phyloP scores from a whole-genome alignment of 2,329 filamentous ascomycete species.

The Colletotrichum lupini region DNA sequence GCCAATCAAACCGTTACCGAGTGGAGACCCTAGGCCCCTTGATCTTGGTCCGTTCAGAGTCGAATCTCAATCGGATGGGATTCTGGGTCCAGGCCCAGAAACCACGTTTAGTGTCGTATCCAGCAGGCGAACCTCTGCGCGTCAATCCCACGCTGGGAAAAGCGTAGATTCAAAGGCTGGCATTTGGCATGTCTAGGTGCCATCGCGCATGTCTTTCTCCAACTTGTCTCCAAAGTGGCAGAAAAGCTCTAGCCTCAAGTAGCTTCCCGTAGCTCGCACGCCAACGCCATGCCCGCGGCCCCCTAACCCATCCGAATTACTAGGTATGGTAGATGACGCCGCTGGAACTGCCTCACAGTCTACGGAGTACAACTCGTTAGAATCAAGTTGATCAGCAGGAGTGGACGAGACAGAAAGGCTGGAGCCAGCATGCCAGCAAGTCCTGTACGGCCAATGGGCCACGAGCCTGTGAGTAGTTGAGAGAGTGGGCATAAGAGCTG shows the following conservation, averaged over 20 bases:
- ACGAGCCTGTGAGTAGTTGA: neutral
- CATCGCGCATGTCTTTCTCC: neutral
- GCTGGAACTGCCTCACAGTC: neutral
- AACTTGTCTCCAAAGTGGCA: neutral
- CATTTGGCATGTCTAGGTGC: neutral
- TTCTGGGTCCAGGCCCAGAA: slow-evolving; percentile 18
- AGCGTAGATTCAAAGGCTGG: neutral
- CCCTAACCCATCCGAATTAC: neutral
- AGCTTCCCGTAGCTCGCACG: neutral
- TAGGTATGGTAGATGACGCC: neutral
- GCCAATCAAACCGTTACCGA: neutral
- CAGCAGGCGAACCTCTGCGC: neutral
- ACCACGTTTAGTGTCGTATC: slow-evolving; percentile 1
- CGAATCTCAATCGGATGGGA: slow-evolving; percentile 24
- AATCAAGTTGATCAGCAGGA: neutral
- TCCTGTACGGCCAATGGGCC: too few relatives aligned
- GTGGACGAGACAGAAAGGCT: neutral
- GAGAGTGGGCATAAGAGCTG: neutral
- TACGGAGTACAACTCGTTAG: neutral
- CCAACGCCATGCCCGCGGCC: neutral
- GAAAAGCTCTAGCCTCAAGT: neutral
- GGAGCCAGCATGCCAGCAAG: neutral
- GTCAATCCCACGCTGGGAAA: neutral
- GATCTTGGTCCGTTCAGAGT: slow-evolving; percentile 8
- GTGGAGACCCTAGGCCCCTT: neutral